Evolutionary conservation across 2,329 filamentous ascomycete species (phyloP).

Genomic region (Diaporthe vexans): DNA sequence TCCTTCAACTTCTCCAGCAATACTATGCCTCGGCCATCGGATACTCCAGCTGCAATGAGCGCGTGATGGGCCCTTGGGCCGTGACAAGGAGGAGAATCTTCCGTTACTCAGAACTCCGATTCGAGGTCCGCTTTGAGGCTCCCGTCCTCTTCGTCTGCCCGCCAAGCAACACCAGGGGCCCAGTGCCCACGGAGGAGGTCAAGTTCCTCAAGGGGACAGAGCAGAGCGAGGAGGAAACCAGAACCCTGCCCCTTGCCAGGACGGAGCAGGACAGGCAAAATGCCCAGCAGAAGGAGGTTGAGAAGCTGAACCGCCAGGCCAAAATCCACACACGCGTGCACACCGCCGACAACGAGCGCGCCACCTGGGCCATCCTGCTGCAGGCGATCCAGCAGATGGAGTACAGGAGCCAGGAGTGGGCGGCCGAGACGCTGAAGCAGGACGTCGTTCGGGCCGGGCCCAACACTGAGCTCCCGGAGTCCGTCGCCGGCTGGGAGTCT

Average conservation of each 20-base stretch:
- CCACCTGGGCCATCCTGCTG: conserved; percentile 67
- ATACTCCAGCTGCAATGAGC: conserved; percentile 62
- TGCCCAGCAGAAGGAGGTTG: conserved; percentile 38
- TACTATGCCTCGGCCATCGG: conserved; percentile 65
- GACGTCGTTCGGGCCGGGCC: conserved; percentile 43
- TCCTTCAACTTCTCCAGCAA: conserved; percentile 64
- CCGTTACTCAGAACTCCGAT: conserved; percentile 59
- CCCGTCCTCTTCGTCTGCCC: conserved; percentile 66
- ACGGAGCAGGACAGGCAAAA: conserved; percentile 31
- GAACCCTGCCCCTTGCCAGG: conserved; percentile 4
- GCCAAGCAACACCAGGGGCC: conserved; percentile 56
- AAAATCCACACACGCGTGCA: conserved; percentile 56
- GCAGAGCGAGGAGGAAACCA: conserved; percentile 53
- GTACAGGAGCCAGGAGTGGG: conserved; percentile 62
- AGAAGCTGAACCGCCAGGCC: conserved; percentile 28
- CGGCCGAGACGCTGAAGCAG: conserved; percentile 49
- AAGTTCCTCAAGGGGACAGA: conserved; percentile 56
- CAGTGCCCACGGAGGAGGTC: conserved; percentile 48
- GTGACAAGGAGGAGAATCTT: conserved; percentile 57
- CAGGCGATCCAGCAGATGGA: conserved; percentile 66
- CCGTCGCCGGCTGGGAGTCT: conserved; percentile 43
- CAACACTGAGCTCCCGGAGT: conserved; percentile 44
- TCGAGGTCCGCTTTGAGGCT: conserved; percentile 63
- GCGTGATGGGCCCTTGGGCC: conserved; percentile 64
- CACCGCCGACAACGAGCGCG: conserved; percentile 69